A percentile compares a stretch with the other conserved stretches of the same genome.
phyloP scores from a whole-genome alignment of 2,329 filamentous ascomycete genomes.

The Thelonectria rubi region DNA sequence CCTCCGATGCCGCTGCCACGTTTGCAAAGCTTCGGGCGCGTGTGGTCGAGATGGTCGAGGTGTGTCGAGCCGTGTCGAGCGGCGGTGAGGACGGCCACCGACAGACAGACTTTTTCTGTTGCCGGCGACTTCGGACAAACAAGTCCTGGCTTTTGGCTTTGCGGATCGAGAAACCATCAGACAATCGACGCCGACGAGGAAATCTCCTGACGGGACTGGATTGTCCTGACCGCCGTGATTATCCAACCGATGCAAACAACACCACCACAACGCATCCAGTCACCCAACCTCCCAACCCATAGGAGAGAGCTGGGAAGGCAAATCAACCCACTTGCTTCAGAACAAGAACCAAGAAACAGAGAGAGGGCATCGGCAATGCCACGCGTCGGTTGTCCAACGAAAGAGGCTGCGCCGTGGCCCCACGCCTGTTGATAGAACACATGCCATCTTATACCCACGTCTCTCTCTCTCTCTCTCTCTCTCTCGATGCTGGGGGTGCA shows the following conservation, averaged over 20 bases:
- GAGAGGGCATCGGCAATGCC: not conserved
- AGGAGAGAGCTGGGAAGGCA: not conserved
- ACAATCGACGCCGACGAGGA: not conserved
- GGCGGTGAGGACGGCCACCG: constrained; percentile 13
- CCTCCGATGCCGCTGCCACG: constrained; percentile 16
- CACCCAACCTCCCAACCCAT: not conserved
- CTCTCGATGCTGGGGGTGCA: not conserved
- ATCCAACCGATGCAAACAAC: not conserved
- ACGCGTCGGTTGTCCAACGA: constrained; percentile 3
- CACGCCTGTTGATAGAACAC: not conserved
- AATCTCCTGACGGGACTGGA: not conserved
- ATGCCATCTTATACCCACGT: too few species aligned
- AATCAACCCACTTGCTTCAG: not conserved
- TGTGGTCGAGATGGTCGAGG: not conserved
- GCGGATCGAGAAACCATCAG: not conserved
- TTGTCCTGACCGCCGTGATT: constrained; percentile 1
- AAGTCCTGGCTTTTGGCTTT: not conserved
- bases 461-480: too few species aligned
- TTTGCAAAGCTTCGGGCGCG: constrained; percentile 7
- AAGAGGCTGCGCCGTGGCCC: not conserved
- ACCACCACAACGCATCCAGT: not conserved
- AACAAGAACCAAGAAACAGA: not conserved
- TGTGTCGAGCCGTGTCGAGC: constrained; percentile 1
- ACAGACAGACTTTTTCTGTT: not conserved
- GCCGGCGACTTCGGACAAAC: not conserved